These are phyloP conservation scores for Pezicula neosporulosa DNA, from an alignment of 2,329 filamentous ascomycete species.

Conservation along the genomic window DNA sequence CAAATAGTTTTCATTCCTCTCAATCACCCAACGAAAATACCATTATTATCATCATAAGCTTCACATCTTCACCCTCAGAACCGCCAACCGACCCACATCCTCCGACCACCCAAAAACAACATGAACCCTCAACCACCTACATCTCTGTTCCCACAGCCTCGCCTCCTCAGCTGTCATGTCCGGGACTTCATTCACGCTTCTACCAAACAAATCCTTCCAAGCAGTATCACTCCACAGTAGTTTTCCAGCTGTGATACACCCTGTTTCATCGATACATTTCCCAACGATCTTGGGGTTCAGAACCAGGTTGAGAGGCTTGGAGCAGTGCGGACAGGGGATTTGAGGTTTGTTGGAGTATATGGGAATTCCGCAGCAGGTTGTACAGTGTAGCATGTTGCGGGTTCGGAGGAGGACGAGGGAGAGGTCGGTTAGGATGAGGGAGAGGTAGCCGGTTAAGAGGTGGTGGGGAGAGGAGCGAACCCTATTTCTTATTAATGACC, in stretches of 20 bases:
- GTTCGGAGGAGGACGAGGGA: constrained; percentile 19
- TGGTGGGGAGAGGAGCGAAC: constrained; percentile 28
- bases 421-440: constrained; percentile 24
- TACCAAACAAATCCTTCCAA: constrained; percentile 47
- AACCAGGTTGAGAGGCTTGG: constrained; percentile 22
- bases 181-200: constrained; percentile 37
- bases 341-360: constrained; percentile 46
- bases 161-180: constrained; percentile 34
- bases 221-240: constrained; percentile 49
- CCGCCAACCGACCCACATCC: constrained; percentile 33
- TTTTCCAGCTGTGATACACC: constrained; percentile 45
- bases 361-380: constrained; percentile 45
- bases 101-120: constrained; percentile 52
- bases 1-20: background rate
- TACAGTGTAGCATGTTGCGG: constrained; percentile 25
- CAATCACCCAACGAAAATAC: background rate
- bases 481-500: constrained; percentile 10
- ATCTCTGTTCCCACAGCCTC: constrained; percentile 45
- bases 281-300: constrained; percentile 40
- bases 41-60: background rate
- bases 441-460: constrained; percentile 37
- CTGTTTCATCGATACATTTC: constrained; percentile 50
- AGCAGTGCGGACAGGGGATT: constrained; percentile 36
- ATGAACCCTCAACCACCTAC: constrained; percentile 49
- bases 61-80: constrained; percentile 40